Evolutionary conservation across 345 rosid genomes (phyloP).

Genomic region (Conringia planisiliqua): DNA sequence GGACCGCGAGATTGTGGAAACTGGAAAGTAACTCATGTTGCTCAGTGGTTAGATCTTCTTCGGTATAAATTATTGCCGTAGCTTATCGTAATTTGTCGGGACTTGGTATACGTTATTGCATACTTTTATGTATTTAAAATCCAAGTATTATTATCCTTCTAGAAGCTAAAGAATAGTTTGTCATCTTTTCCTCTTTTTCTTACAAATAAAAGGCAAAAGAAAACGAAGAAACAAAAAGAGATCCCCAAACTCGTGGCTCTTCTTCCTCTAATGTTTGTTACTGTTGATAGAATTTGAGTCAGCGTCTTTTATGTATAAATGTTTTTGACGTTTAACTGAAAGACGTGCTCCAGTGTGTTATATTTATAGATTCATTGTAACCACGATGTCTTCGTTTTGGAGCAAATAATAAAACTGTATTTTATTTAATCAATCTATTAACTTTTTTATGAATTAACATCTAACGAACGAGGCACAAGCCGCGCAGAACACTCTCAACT

Average conservation of each 20-base stretch:
- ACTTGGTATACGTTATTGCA: not conserved
- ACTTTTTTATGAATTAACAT: not conserved
- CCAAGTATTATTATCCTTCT: constrained; percentile 2
- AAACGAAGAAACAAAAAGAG: not conserved
- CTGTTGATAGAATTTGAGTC: not conserved
- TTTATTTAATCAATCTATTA: not conserved
- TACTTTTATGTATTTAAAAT: not conserved
- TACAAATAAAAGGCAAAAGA: not conserved
- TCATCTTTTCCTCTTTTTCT: not conserved
- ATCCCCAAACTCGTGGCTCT: not conserved
- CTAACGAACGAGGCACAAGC: not conserved
- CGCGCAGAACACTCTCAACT: not conserved
- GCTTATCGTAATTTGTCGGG: constrained; percentile 4
- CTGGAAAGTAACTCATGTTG: not conserved
- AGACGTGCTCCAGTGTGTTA: constrained; percentile 18
- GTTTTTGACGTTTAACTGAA: constrained; percentile 16
- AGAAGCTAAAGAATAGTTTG: constrained; percentile 11
- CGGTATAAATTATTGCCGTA: not conserved
- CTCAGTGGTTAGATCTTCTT: constrained; percentile 3
- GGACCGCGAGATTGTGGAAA: constrained; percentile 25
- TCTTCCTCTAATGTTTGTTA: not conserved
- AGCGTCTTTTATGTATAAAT: not conserved
- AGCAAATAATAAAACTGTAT: not conserved
- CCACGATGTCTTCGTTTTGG: constrained; percentile 10
- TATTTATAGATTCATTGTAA: not conserved